Conservation (phyloP, 139 green algal genomes). For the Pseudopediastrum boryanum region DNA sequence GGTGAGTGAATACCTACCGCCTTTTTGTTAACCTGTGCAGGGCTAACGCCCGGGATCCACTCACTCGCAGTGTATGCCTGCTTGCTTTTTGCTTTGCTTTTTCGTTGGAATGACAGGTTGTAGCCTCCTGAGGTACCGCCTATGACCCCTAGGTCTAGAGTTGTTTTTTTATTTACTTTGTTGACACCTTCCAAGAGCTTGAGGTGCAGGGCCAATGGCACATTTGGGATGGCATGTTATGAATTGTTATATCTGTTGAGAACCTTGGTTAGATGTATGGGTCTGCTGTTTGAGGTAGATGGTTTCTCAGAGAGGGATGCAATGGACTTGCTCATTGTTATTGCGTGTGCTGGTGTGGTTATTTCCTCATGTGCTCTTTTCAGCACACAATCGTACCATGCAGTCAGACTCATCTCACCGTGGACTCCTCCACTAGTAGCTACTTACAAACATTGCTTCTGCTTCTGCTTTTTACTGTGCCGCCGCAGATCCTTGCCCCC, state of each 20-base stretch:
- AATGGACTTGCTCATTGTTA: neutral
- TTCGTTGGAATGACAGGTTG: no score
- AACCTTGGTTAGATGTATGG: no score
- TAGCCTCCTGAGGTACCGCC: no score
- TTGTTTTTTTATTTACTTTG: neutral
- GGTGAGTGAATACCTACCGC: constrained; percentile 30
- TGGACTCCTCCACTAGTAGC: neutral
- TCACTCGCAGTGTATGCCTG: neutral
- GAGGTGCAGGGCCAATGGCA: no score
- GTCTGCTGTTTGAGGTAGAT: no score
- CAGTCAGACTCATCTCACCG: neutral
- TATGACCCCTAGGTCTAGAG: neutral
- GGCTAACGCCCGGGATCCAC: no score
- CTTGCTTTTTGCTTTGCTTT: neutral
- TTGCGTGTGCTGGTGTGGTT: neutral
- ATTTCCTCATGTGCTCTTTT: neutral
- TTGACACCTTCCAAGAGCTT: no score
- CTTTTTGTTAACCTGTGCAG: no score
- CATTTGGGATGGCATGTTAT: no score
- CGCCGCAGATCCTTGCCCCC: constrained; percentile 61
- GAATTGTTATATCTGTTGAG: no score
- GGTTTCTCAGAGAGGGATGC: no score
- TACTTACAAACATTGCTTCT: constrained; percentile 4
- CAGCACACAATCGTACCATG: neutral
- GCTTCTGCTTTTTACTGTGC: neutral